Evolutionary conservation across 2,329 filamentous ascomycete species (phyloP), one percentile per base, ranked within the genome.

Genomic region (Fusarium ramigenum): DNA sequence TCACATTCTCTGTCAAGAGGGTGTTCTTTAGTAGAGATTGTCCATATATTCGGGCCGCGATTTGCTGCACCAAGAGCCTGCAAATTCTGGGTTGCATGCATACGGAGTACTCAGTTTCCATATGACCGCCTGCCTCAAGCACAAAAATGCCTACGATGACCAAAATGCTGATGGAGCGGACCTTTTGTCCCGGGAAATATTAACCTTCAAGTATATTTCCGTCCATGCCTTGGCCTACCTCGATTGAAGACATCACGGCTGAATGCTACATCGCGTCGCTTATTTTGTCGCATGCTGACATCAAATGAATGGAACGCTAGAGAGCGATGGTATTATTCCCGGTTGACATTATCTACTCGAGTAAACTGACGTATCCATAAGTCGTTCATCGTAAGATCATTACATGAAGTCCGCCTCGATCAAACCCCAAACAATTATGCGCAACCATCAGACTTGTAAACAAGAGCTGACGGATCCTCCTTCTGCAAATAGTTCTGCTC

Each of bases 391-490:
- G 21, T 43, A n/a, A 42, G 14, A 25, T 60, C 47, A 42, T 40
- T 60, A 28, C 37, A 32, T 23, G 4, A 28, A 28, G 16, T 15
- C 23, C 34, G 1, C 34, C 7, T 34, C 23, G 25, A 34, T 28
- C 3, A 28, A 7, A 4, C 40, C 15, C 15, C 32, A 25, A 37
- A 37, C 4, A 60, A 25, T 40, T 30, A 73, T 39, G 70, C 62
- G 21, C 73, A 76, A 6, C 70, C 66, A 44, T 59, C 37, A 16
- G 57, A 60, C 6, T 60, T 70, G 8, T 60, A 43, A 7, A 75
- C 59, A 42, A 78, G 69, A 56, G 75, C 42, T 4, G 61, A 60
- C 4, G 75, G 43, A 16, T 76, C 56, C 42, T 74, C 73, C 5
- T 64, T 56, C 11, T 64, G 36, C 32, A 77, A 30, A 32, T 69